Evolutionary conservation across 2,329 filamentous ascomycete genomes (phyloP).

Genomic region (Xylaria arbuscula): DNA sequence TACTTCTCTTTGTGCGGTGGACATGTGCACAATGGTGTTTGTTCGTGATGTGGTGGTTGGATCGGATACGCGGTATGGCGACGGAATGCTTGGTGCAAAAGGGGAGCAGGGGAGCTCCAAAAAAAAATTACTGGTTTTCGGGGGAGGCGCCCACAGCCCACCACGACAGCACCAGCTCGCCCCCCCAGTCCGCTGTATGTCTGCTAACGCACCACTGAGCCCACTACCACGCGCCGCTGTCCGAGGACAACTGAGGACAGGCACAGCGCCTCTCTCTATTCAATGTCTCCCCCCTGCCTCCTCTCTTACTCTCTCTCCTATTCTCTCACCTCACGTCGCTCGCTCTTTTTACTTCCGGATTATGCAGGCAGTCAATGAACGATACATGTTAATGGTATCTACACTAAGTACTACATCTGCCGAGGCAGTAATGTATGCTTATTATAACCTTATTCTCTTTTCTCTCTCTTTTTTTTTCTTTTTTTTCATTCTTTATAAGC

Average conservation of each 20-base stretch:
- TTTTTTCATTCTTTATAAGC: background rate
- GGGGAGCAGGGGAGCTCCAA: slow-evolving; percentile 34
- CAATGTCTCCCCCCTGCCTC: too few relatives aligned
- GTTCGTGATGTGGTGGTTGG: slow-evolving; percentile 34
- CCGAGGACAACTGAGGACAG: background rate
- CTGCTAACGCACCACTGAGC: slow-evolving; percentile 25
- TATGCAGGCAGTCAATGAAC: too few relatives aligned
- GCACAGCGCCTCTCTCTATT: background rate
- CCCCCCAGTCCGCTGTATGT: slow-evolving; percentile 3
- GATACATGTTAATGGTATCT: too few relatives aligned
- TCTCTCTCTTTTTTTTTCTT: background rate
- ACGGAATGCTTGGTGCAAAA: slow-evolving; percentile 38
- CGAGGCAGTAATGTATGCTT: background rate
- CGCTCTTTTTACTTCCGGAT: background rate
- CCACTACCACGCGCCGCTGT: slow-evolving; percentile 27
- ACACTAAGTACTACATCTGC: too few relatives aligned
- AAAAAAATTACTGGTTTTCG: slow-evolving; percentile 29
- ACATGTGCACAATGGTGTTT: slow-evolving; percentile 34
- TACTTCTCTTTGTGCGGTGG: slow-evolving; percentile 34
- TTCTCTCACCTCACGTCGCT: slow-evolving; percentile 18
- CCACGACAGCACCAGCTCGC: slow-evolving; percentile 5
- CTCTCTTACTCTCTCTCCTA: slow-evolving; percentile 5
- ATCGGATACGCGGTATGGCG: slow-evolving; percentile 40
- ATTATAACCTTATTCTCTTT: background rate
- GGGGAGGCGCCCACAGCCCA: slow-evolving; percentile 13